A percentile compares a stretch with the other conserved stretches of the same genome.
Evolutionary conservation across 192 early-diverging fungal species (phyloP).

Genomic region (Coemansia sp.): DNA sequence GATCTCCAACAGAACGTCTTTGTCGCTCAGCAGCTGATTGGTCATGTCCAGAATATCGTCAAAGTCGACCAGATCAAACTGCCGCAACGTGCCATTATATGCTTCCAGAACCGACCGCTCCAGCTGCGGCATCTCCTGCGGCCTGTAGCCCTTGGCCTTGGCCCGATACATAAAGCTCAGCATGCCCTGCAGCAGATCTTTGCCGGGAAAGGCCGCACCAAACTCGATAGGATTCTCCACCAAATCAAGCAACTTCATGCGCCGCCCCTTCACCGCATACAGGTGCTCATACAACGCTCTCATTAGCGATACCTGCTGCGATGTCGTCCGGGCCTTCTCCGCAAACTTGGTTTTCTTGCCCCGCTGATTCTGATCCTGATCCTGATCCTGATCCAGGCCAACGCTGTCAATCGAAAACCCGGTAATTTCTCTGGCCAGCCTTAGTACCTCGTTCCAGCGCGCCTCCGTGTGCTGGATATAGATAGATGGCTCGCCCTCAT

Average conservation of each 20-base stretch:
- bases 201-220: slow-evolving; percentile 8
- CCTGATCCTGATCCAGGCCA: neutral
- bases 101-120: slow-evolving; percentile 36
- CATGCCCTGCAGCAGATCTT: slow-evolving; percentile 2
- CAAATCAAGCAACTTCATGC: slow-evolving; percentile 6
- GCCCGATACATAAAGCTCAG: slow-evolving; percentile 38
- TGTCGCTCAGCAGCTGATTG: slow-evolving; percentile 17
- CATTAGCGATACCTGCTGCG: slow-evolving; percentile 13
- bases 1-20: slow-evolving; percentile 13
- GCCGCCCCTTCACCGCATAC: slow-evolving; percentile 13
- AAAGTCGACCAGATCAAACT: slow-evolving; percentile 45
- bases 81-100: slow-evolving; percentile 35
- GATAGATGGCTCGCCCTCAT: slow-evolving; percentile 2
- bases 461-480: slow-evolving; percentile 10
- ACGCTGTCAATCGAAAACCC: slow-evolving; percentile 5
- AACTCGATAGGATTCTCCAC: slow-evolving; percentile 8
- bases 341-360: slow-evolving; percentile 12
- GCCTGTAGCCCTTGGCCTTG: slow-evolving; percentile 36
- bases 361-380: neutral
- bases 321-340: slow-evolving; percentile 9
- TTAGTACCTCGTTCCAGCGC: slow-evolving; percentile 27
- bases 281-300: slow-evolving; percentile 22
- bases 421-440: slow-evolving; percentile 4
- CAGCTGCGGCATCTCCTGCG: slow-evolving; percentile 14
- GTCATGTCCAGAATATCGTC: slow-evolving; percentile 41